Evolutionary conservation across 2,329 filamentous ascomycete genomes (phyloP).

Genomic region (Aureobasidium mangrovei): DNA sequence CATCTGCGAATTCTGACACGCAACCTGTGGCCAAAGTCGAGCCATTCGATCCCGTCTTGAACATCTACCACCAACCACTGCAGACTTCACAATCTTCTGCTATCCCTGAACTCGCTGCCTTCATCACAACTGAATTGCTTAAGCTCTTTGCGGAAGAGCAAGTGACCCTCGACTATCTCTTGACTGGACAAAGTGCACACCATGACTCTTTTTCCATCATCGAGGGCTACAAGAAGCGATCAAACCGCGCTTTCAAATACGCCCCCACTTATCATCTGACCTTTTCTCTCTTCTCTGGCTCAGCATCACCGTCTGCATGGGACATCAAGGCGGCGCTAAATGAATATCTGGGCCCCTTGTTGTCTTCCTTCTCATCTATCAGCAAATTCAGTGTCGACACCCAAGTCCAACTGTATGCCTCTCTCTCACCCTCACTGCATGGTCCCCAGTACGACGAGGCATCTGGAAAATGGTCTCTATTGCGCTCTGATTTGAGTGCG

Average conservation of each 20-base stretch:
- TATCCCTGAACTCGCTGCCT: constrained; percentile 53
- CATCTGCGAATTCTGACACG: constrained; percentile 49
- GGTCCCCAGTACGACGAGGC: constrained; percentile 46
- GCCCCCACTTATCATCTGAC: constrained; percentile 90
- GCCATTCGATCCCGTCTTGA: constrained; percentile 60
- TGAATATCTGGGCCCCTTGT: constrained; percentile 71
- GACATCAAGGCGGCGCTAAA: constrained; percentile 76
- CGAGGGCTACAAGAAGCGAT: constrained; percentile 43
- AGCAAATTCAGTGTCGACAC: constrained; percentile 95
- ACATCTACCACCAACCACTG: constrained; percentile 68
- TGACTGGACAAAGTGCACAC: constrained; percentile 14
- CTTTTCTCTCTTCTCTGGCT: constrained; percentile 86
- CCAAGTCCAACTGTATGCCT: constrained; percentile 88
- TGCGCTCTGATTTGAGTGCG: constrained; percentile 78
- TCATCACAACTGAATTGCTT: constrained; percentile 69
- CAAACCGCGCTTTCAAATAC: constrained; percentile 80
- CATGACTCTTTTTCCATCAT: not conserved
- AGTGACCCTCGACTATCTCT: constrained; percentile 53
- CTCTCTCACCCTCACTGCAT: constrained; percentile 53
- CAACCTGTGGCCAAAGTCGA: constrained; percentile 51
- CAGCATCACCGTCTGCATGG: constrained; percentile 73
- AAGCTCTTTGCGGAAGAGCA: constrained; percentile 81
- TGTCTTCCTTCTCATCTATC: constrained; percentile 70
- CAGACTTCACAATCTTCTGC: constrained; percentile 58
- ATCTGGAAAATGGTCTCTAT: constrained; percentile 57